phyloP scores from a whole-genome alignment of 371 early-diverging fungal species.

The Paraphysoderma sedebokerense region DNA sequence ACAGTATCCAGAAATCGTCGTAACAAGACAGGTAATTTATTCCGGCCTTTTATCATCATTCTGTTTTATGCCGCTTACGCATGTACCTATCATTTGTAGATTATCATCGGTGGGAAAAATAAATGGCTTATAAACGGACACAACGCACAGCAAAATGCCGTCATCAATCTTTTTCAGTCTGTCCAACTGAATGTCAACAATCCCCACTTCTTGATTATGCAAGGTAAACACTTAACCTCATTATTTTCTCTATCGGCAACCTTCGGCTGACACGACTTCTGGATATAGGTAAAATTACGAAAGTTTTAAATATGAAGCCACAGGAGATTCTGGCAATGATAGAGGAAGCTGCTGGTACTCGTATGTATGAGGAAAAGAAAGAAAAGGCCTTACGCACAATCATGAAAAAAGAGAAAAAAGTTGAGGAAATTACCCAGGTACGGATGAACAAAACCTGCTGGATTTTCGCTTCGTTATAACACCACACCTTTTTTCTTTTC shows the following conservation, averaged over 20 bases:
- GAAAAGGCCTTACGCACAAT: slow-evolving; percentile 87
- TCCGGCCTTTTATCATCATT: background rate
- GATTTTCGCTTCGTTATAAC: background rate
- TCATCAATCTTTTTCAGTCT: slow-evolving; percentile 82
- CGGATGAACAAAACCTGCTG: background rate
- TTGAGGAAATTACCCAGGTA: slow-evolving; percentile 73
- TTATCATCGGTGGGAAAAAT: slow-evolving; percentile 79
- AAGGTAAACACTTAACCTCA: too few relatives aligned
- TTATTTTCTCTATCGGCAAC: too few relatives aligned
- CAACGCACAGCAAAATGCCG: slow-evolving; percentile 74
- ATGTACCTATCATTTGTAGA: slow-evolving; percentile 16
- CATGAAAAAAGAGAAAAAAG: slow-evolving; percentile 88
- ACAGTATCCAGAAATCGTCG: slow-evolving; percentile 64
- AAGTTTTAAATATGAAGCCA: slow-evolving; percentile 98
- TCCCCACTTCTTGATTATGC: slow-evolving; percentile 97
- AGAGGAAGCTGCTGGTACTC: slow-evolving; percentile 97
- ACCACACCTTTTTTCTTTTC: background rate
- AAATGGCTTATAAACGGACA: slow-evolving; percentile 94
- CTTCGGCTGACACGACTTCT: too few relatives aligned
- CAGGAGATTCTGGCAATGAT: slow-evolving; percentile 91
- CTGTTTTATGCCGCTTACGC: background rate
- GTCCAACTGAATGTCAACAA: slow-evolving; percentile 96
- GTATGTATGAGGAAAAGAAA: slow-evolving; percentile 95
- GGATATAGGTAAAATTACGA: slow-evolving; percentile 95
- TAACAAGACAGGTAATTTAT: slow-evolving; percentile 79